Conservation (phyloP, 371 early-diverging fungal species). For the Amoeboradix gromovi region DNA sequence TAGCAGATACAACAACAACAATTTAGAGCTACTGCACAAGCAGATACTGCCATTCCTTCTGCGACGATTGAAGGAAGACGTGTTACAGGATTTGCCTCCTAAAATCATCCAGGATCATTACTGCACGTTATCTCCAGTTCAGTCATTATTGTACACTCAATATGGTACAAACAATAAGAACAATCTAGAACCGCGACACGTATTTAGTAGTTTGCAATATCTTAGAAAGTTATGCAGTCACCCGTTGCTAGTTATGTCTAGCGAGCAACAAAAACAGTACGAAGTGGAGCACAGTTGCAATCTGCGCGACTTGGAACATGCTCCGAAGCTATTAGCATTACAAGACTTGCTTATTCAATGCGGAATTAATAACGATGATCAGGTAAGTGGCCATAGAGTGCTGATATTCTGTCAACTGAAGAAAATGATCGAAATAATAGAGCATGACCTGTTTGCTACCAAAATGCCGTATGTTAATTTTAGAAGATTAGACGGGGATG, state of each 20-base stretch:
- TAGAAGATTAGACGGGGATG: conserved; percentile 82
- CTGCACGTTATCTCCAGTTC: conserved; percentile 70
- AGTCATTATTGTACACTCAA: conserved; percentile 55
- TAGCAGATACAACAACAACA: conserved; percentile 27
- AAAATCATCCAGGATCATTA: conserved; percentile 96
- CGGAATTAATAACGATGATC: conserved; percentile 48
- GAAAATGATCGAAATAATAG: conserved; percentile 85
- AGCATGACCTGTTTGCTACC: conserved; percentile 47
- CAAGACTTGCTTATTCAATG: conserved; percentile 55
- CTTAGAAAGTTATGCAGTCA: conserved; percentile 85
- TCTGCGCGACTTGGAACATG: conserved; percentile 52
- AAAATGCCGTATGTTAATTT: conserved; percentile 65
- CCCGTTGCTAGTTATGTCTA: conserved; percentile 15
- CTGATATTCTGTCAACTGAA: conserved; percentile 91
- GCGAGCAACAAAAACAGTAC: neutral
- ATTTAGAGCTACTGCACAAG: conserved; percentile 36
- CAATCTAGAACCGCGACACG: conserved; percentile 26
- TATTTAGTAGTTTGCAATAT: conserved; percentile 88
- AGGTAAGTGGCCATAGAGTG: conserved; percentile 64
- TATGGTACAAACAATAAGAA: conserved; percentile 26
- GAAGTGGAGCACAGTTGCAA: too few relatives aligned
- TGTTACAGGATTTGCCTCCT: conserved; percentile 88
- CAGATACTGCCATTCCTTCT: conserved; percentile 90
- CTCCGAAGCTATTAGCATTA: conserved; percentile 70
- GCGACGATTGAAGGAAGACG: conserved; percentile 92